Percentiles rank a stretch among this genome's conserved stretches.
Conservation (phyloP, 2,329 filamentous ascomycete genomes). For the Pseudocercospora crystallina region DNA sequence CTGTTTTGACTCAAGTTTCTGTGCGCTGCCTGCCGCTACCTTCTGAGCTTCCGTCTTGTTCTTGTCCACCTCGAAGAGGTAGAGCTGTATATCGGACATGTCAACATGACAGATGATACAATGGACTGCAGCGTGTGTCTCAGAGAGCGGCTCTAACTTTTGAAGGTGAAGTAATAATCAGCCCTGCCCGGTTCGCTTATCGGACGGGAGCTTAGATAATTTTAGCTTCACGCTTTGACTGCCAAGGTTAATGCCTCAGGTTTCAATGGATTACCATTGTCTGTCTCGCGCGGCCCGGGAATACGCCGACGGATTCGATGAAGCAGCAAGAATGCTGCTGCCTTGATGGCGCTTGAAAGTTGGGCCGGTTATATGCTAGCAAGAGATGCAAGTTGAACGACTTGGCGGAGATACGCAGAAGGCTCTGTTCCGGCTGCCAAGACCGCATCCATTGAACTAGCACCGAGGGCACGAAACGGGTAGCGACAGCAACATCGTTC, state of each 20-base stretch:
- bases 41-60: constrained; percentile 47
- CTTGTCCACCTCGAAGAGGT: constrained; percentile 51
- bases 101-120: constrained; percentile 26
- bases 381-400: too few species aligned
- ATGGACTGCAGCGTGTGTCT: not conserved
- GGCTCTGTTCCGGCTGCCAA: too few species aligned
- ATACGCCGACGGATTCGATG: too few species aligned
- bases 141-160: not conserved
- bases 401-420: too few species aligned
- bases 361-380: too few species aligned
- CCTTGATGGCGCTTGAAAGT: too few species aligned
- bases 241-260: not conserved
- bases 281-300: too few species aligned
- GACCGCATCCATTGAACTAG: too few species aligned
- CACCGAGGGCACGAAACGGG: too few species aligned
- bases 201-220: not conserved
- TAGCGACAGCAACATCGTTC: too few species aligned
- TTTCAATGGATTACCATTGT: too few species aligned
- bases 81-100: constrained; percentile 55
- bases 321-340: too few species aligned
- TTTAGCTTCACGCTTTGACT: not conserved
- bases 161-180: not conserved
- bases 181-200: not conserved
- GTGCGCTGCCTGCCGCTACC: constrained; percentile 46
- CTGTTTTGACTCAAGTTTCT: constrained; percentile 57